Base-by-base conservation (phyloP, 371 early-diverging fungal genomes). In the Mucor circinelloides region DNA sequence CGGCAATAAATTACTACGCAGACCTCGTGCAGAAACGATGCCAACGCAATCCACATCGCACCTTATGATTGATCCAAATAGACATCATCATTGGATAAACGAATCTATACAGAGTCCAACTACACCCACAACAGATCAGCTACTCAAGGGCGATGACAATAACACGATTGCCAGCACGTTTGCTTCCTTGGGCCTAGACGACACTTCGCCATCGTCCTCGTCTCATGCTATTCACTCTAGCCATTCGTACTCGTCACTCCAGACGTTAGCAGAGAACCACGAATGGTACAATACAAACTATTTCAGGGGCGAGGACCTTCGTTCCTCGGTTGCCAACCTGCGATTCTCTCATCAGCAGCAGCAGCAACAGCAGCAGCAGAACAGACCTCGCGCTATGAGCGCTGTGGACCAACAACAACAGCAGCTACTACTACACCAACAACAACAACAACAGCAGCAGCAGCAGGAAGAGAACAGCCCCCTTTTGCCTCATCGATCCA, bases 1-100 rank as follows among this genome's bases (percentile, higher is more conserved):
- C 27, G 28, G 36, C 36, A 36, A 30, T 30, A 55, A 15, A 30
- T 15, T 28, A 31, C 17, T 67, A 34, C 60, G 90, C 36, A 78
- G 92, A n/a, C 80, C 90, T 55, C 80, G 92, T 57, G 90, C 92
- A 15, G 92, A 90, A 66, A 92, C 92, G 15, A 82, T 91, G 69
- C 88, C 89, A 9, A 87, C 89, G 7, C 82, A 73, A 55, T 73
- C 72, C 15, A 68, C 69, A 19, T 64, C 82, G 68, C 28, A 27
- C 27, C 23, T 62, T 56, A 70, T 58, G 77, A 77, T 46, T 70
- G 76, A 48, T 25, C 27, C 52, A 31, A 61, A 44, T 31, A 23
- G 44, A 23, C 48, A 48, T 25, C 25, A 61, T 12, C 32, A 56
- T 25, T 61, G 36, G 60, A 42, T 44, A 12, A 23, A 36, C 25